Evolutionary conservation across 352 stramenopile species (phyloP), one percentile per base, ranked within the genome.

Genomic region (Globisporangium carolinianum): DNA sequence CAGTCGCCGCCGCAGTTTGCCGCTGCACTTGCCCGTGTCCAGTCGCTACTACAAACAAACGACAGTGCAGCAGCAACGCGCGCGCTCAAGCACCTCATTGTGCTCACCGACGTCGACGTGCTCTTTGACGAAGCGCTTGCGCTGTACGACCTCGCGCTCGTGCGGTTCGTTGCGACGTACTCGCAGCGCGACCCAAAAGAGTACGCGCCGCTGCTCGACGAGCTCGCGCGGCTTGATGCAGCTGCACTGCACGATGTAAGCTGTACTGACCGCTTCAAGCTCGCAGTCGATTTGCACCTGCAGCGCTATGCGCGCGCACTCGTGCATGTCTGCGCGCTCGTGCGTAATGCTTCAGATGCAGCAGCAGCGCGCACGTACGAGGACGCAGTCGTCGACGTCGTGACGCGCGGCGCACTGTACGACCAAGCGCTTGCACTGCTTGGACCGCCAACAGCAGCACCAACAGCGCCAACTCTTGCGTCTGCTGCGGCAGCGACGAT

Each of bases 161-260:
- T 85, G 24, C 78, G 78, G 46, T 73, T 79, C 36, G 58, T 92
- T 1, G 78, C 80, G 18, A 71, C 69, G 36, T 75, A 84, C 63
- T 87, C 79, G 12, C 68, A 90, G 50, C 69, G 76, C 14, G 83
- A 92, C 47, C 83, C 83, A 15, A 84, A 86, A 41, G 79, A 87
- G 47, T 89, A 91, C 52, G 64, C 79, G 41, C 72, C 79, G 14
- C 76, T 89, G 45, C 55, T 92, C 3, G 73, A 87, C 18, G 69
- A 65, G n/a, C 72, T 87, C 38, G 62, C 64, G 11, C 60, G 53
- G n/a, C 60, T 80, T 6, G 47, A 32, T 38, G 51, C 58, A 5
- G 67, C 76, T 39, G 61, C 51, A 12, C 39, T 43, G 7, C 39
- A 43, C 7, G 24, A 32, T 32, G 24, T 32, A 32, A 32, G 24